These are phyloP conservation scores for Serendipita indica DNA, from an alignment of 768 basidiomycete genomes.

Conservation along the genomic window DNA sequence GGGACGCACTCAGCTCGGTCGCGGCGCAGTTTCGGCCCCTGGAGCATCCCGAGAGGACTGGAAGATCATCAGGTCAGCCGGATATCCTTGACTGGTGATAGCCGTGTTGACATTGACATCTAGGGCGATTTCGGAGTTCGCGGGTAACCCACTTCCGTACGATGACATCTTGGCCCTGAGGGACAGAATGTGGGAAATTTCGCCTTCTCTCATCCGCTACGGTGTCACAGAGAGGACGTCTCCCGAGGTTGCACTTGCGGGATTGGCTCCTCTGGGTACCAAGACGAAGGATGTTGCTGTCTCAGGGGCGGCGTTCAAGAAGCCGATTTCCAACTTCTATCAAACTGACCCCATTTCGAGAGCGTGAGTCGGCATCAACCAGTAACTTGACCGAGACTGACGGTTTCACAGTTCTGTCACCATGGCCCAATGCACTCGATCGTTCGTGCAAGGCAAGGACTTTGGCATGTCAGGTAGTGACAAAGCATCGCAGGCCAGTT, in stretches of 20 bases:
- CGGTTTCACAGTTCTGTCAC: constrained; percentile 61
- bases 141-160: constrained; percentile 73
- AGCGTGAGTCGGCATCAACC: constrained; percentile 43
- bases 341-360: constrained; percentile 90
- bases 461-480: constrained; percentile 38
- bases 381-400: constrained; percentile 6
- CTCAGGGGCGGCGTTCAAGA: constrained; percentile 47
- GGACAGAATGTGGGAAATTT: constrained; percentile 94
- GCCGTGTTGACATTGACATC: background rate
- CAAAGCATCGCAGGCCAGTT: constrained; percentile 31
- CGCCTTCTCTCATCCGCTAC: constrained; percentile 77
- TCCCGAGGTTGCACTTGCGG: constrained; percentile 49
- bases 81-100: background rate
- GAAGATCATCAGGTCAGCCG: constrained; percentile 77
- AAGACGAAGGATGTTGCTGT: constrained; percentile 40
- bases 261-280: constrained; percentile 44
- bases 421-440: constrained; percentile 85
- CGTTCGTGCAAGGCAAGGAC: constrained; percentile 66
- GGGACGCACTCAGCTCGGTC: constrained; percentile 77
- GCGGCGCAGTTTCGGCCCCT: constrained; percentile 87
- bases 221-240: constrained; percentile 69
- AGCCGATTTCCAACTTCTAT: constrained; percentile 87
- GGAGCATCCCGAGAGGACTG: constrained; percentile 92
- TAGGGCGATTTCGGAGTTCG: constrained; percentile 78
- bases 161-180: constrained; percentile 72